phyloP scores from a whole-genome alignment of 225 moss, liverwort and hornwort genomes.

The Straminergon stramineum region DNA sequence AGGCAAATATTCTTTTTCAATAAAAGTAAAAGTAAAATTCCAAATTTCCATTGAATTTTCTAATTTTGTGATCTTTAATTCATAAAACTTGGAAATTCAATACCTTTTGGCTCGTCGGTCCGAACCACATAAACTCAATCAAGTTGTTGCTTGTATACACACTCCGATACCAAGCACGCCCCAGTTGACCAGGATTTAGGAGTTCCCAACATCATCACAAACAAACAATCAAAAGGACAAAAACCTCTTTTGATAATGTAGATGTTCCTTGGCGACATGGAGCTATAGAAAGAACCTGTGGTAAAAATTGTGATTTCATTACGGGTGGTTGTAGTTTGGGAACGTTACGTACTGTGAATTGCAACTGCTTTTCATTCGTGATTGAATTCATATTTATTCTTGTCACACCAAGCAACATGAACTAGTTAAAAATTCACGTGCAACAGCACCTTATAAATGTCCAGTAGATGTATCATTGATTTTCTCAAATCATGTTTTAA shows the following conservation, averaged over 20 bases:
- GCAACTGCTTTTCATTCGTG: not conserved
- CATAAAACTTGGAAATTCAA: too few species aligned
- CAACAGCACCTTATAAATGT: not conserved
- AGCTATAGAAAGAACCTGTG: too few species aligned
- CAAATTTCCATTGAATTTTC: too few species aligned
- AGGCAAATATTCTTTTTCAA: too few species aligned
- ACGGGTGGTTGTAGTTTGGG: not conserved
- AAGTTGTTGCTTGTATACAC: not conserved
- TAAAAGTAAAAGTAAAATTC: too few species aligned
- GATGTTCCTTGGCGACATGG: not conserved
- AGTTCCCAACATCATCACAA: not conserved
- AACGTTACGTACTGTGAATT: not conserved
- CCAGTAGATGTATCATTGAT: not conserved
- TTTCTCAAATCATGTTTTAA: not conserved
- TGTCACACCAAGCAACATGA: not conserved
- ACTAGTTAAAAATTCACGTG: not conserved
- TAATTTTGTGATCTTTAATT: not conserved
- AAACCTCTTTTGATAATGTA: not conserved
- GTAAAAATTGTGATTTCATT: not conserved
- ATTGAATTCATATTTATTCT: not conserved
- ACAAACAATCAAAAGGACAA: not conserved
- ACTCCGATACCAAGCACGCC: not conserved
- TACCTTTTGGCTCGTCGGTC: not conserved
- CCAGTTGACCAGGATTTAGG: too few species aligned
- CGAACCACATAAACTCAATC: not conserved